These are phyloP conservation scores for Colletotrichum sojae DNA, from an alignment of 2,329 filamentous ascomycete species.

Conservation along the genomic window DNA sequence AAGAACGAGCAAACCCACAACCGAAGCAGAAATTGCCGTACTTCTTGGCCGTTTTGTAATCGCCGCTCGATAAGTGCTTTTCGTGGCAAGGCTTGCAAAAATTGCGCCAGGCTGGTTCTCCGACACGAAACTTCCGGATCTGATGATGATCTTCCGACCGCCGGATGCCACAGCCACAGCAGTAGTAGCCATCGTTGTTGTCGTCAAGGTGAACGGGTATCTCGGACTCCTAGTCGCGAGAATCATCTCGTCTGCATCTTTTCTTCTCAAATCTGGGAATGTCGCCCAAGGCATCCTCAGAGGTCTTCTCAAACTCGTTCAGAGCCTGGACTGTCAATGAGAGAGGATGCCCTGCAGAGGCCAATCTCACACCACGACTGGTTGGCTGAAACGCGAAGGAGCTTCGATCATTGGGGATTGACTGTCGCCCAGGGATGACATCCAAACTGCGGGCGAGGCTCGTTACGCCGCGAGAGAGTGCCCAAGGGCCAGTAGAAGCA, in stretches of 20 bases:
- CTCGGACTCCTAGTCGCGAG: slow-evolving; percentile 23
- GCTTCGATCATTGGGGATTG: not conserved
- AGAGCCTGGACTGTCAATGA: not conserved
- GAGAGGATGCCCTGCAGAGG: not conserved
- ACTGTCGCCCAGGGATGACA: not conserved
- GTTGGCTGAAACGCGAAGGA: not conserved
- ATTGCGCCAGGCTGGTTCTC: slow-evolving; percentile 39
- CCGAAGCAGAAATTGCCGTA: slow-evolving; percentile 49
- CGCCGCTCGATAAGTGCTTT: slow-evolving; percentile 22
- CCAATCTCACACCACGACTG: not conserved
- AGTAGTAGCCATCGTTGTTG: slow-evolving; percentile 40
- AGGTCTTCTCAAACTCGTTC: not conserved
- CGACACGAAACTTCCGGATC: slow-evolving; percentile 24
- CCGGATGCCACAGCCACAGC: slow-evolving; percentile 40
- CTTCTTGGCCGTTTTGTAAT: slow-evolving; percentile 10
- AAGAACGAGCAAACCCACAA: slow-evolving; percentile 54
- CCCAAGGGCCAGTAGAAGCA: slow-evolving; percentile 17
- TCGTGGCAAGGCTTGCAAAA: slow-evolving; percentile 38
- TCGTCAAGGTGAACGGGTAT: slow-evolving; percentile 36
- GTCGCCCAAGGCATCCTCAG: not conserved
- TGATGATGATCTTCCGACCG: slow-evolving; percentile 37
- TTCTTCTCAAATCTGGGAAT: not conserved
- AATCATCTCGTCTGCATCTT: not conserved
- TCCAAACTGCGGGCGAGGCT: not conserved
- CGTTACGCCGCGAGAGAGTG: not conserved